A percentile compares a stretch with the other conserved stretches of the same genome.
phyloP scores from a whole-genome alignment of 441 rosid genomes.

The Gossypium trilobum region DNA sequence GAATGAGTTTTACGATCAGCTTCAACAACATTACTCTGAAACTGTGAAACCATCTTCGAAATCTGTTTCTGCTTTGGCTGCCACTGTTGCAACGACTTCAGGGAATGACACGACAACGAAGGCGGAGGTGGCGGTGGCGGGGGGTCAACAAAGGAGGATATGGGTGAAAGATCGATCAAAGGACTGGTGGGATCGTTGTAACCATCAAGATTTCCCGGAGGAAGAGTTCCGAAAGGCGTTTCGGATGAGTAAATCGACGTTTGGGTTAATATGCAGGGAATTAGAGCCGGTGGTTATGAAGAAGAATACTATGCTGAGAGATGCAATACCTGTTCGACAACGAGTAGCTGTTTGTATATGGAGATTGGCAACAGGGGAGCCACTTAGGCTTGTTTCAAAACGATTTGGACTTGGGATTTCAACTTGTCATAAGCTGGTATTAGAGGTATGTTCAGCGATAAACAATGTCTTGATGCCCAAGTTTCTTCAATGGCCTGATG shows the following conservation, averaged over 20 bases:
- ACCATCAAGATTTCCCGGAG: conserved; percentile 52
- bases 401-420: conserved; percentile 79
- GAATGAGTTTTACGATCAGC: conserved; percentile 30
- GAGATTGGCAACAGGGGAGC: conserved; percentile 78
- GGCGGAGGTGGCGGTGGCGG: conserved; percentile 8
- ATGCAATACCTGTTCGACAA: conserved; percentile 80
- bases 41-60: conserved; percentile 36
- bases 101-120: conserved; percentile 6
- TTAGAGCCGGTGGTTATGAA: conserved; percentile 40
- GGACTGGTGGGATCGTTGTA: conserved; percentile 77
- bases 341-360: conserved; percentile 82
- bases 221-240: conserved; percentile 60
- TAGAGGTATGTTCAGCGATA: conserved; percentile 76
- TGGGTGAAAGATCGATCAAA: conserved; percentile 85
- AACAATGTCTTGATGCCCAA: conserved; percentile 58
- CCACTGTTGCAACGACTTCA: conserved; percentile 19
- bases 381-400: conserved; percentile 67
- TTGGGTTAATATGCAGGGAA: conserved; percentile 56
- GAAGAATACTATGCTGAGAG: conserved; percentile 77
- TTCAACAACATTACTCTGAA: conserved; percentile 34
- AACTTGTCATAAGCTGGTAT: conserved; percentile 81
- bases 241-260: conserved; percentile 70
- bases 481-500: conserved; percentile 45
- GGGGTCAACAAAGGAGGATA: conserved; percentile 45
- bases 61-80: conserved; percentile 24